Evolutionary conservation across 208 protist genomes (phyloP), one percentile per base, ranked within the genome.

Genomic region (Leishmania major): DNA sequence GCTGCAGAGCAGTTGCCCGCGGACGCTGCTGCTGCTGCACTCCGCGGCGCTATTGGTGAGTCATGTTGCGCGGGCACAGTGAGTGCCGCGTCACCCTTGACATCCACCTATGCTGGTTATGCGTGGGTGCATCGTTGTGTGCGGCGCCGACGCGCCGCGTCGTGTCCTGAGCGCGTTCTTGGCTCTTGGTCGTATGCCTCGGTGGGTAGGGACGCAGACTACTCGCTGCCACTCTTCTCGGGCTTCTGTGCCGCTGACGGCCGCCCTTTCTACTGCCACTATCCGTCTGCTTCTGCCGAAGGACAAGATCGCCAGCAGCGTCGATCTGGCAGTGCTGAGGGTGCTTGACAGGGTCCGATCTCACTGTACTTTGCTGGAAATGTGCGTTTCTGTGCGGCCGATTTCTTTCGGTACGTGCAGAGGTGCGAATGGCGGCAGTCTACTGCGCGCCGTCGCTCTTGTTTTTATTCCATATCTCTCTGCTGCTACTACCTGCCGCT

Each of bases 161-260:
- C 82, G 49, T 85, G 82, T 49, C 77, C 82, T 3, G 77, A 85
- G 53, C 82, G 82, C 35, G 31, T 77, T 13, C 19, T 77, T 1
- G 37, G 73, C 47, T 57, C 73, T 22, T 19, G 25, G 40, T 13
- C 31, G 3, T 22, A 7, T 74, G 3, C 37, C 70, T 53, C 43
- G 6, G 13, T 59, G 35, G 1, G 43, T 28, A 17, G 31, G 35
- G 25, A 11, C 2, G 13, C 45, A 40, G n/a, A 59, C 28, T 85
- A 70, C 51, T 15, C 37, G 2, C 62, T 85, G 17, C 82, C 82
- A 3, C 28, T 72, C 11, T 85, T 85, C 72, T 81, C 73, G 11
- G 77, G 81, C 1, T 85, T 85, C 31, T 85, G 81, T 47, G 77
- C 81, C 59, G 81, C 81, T 57, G 75, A 81, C n/a, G 77, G 81